Base-by-base conservation (phyloP, 345 rosid genomes). In the Citrus sp. region DNA sequence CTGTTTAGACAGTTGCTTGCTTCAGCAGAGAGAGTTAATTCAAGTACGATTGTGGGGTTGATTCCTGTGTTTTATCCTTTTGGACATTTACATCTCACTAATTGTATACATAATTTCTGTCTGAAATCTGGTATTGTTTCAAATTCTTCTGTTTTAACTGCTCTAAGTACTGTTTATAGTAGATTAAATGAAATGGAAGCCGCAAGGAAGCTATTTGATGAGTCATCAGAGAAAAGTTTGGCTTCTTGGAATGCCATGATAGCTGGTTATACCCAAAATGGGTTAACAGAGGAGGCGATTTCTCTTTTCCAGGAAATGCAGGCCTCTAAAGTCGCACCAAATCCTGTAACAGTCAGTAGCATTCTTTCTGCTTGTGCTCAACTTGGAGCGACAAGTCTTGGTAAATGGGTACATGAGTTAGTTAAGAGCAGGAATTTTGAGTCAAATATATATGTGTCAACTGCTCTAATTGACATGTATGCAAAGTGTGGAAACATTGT, bases 181-280 rank as follows among this genome's bases (percentile, higher is more conserved):
- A 90, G 91, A 83, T 70, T 85, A 77, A 88, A 90, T 82, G 93
- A 90, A 81, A 88, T 88, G 72, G 87, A 85, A 82, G 77, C 81
- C 51, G 94, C 96, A 2, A 76, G 88, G 37, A 75, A 79, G 59
- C 71, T 88, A 62, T 93, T 93, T 63, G 87, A 90, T 62, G 92
- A 87, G 54, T 81, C 93, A 62, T 75, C 70, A 7, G 88, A 86
- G 32, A 93, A 87, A 85, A 86, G 88, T 81, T 83, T 92, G 79
- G 91, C 96, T 61, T 89, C 91, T 67, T 93, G 98, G 98, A 93
- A 90, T 80, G 91, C 98, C 73, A 92, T 93, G 92, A 89, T 93
- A 64, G 80, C 98, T 3, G 98, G 98, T 74, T 93, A 89, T 71
- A 83, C 94, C 16, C 96, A 93, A 84, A 93, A 89, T 71, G 96